Evolutionary conservation across 2,329 filamentous ascomycete species (phyloP), one percentile per base, ranked within the genome.

Genomic region (Lasiodiplodia gonubiensis): DNA sequence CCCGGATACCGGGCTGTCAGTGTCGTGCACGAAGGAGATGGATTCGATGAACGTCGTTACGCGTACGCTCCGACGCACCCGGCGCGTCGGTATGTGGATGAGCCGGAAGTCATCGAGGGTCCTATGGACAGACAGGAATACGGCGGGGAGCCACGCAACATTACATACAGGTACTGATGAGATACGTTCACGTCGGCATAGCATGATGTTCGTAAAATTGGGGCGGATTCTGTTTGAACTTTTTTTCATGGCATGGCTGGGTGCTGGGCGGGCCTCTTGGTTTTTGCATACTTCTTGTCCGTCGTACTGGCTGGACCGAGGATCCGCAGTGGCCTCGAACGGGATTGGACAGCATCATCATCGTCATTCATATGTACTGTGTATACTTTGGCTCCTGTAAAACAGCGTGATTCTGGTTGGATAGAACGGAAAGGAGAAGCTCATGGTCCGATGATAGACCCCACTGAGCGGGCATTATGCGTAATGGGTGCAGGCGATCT

Each of bases 1-100:
- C 71, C 70, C 74, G 73, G 80, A 71, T 77, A 77, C 70, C 71
- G 74, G 64, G 74, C 78, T 73, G 75, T 81, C 59, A 83, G 81
- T 68, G 77, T 82, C 39, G 74, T 79, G 67, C 81, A 73, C 18
- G 74, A 49, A 72, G 60, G 76, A 77, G 51, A 55, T 14, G 64
- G 49, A 11, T 70, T 72, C 37, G 76, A 77, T 54, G 76, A 77
- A 33, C 72, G 73, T 21, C 76, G 76, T 4, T 79, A 75, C 55
- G 69, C 74, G 12, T 75, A 74, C 65, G 73, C 70, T 10, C 69
- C 74, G 16, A 63, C 68, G 23, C 65, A 60, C 5, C 61, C 64
- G 35, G 72, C 74, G n/a, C 75, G 76, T 60, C 75, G 79, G 25
- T 83, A 82, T 72, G 74, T 81, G 25, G 81, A 83, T 67, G 79